Evolutionary conservation across 805 yeast genomes (phyloP).

Genomic region (Monosporozyma aerobia): DNA sequence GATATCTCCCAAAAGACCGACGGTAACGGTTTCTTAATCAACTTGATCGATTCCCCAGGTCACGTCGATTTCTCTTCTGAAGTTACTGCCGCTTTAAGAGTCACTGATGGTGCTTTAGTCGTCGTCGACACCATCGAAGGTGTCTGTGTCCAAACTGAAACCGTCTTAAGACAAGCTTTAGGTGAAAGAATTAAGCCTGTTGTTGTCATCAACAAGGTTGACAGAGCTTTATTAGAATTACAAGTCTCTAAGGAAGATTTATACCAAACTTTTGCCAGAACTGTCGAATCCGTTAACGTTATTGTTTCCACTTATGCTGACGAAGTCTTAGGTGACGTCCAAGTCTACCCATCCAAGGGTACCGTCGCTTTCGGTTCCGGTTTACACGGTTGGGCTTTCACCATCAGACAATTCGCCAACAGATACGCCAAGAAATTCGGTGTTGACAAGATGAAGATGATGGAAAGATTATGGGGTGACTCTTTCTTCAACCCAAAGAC

Average conservation of each 20-base stretch:
- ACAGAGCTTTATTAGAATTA: conserved; percentile 97
- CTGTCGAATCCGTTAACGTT: conserved; percentile 98
- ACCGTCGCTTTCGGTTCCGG: conserved; percentile 99
- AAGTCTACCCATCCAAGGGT: conserved; percentile 98
- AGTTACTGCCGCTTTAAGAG: conserved; percentile 99
- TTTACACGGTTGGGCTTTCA: conserved; percentile 99
- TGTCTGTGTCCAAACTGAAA: conserved; percentile 99
- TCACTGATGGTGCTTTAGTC: conserved; percentile 99
- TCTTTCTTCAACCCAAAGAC: conserved; percentile 99
- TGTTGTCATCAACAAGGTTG: conserved; percentile 97
- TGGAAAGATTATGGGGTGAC: conserved; percentile 99
- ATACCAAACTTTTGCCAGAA: conserved; percentile 96
- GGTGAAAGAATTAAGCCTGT: conserved; percentile 99
- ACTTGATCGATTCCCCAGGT: conserved; percentile 99
- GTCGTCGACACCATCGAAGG: conserved; percentile 99
- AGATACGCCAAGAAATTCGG: conserved; percentile 99
- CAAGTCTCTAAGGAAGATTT: conserved; percentile 98
- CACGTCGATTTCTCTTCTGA: conserved; percentile 99
- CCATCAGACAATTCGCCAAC: conserved; percentile 95
- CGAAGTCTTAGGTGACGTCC: conserved; percentile 84
- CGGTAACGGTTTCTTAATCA: conserved; percentile 91
- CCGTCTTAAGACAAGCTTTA: conserved; percentile 97
- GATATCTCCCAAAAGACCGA: conserved; percentile 78
- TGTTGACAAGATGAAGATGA: conserved; percentile 96
- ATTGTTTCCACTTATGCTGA: conserved; percentile 93